Evolutionary conservation across 257 asterid genomes (phyloP), one percentile per base, ranked within the genome.

Genomic region (Penstemon newberryi): DNA sequence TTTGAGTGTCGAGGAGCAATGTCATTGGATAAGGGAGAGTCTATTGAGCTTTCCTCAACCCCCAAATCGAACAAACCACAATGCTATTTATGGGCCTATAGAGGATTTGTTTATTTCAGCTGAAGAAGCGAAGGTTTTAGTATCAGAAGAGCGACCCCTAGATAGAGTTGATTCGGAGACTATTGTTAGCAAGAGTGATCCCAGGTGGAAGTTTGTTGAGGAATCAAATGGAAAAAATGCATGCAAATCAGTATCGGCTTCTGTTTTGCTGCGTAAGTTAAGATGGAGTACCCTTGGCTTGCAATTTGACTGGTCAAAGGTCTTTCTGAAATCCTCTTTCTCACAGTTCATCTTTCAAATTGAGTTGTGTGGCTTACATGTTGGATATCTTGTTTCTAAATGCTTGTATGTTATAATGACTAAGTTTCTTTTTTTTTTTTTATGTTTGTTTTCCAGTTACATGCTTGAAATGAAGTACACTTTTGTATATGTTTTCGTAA

Each of bases 281-380:
- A 80, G 97, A 82, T 93, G 99, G 99, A 88, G 96, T 83, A 90
- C 99, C 56, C 96, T 93, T 84, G 99, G 97, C 84, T 82, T 90
- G 91, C 99, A 93, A 78, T 93, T 93, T 83, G 97, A 88, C 81
- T 93, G 99, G 99, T 90, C 99, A 70, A 93, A 93, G 98, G 98
- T 92, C 86, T 76, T 77, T 72, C 83, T 84, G 52, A 56, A 75
- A 78, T 79, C 82, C 86, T 74, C 55, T 70, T 69, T 56, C 57
- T 60, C 61, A 63, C 69, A 54, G 58, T 70, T 72, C 65, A 62
- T 5, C 77, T 67, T 54, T 67, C 59, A 18, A 12, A 13, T 74
- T 70, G 12, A 7, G 52, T 56, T 56, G 49, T 54, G 39, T 55
- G 63, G 41, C 46, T 56, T 43, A 1, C 45, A 25, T 15, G 46